Percentiles rank a stretch among this genome's conserved stretches.
These are phyloP conservation scores for Ophiosphaerella korrae DNA, from an alignment of 2,329 filamentous ascomycete genomes.

Conservation along the genomic window DNA sequence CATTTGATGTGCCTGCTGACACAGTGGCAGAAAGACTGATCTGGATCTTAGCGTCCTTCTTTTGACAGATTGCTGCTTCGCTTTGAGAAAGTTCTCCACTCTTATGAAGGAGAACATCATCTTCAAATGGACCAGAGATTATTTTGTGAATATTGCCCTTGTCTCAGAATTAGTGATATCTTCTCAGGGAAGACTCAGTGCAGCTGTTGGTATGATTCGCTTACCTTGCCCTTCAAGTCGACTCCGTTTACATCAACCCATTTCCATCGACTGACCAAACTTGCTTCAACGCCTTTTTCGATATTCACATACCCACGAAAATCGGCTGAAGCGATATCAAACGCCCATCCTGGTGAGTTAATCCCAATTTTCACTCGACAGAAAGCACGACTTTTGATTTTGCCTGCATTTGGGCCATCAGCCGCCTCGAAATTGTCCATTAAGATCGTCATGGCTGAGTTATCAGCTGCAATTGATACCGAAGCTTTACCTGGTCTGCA, in stretches of 20 bases:
- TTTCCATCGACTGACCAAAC: conserved; percentile 36
- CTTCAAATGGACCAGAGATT: conserved; percentile 23
- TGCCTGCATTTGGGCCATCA: conserved; percentile 25
- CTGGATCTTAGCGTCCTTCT: conserved; percentile 29
- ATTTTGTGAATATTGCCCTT: conserved; percentile 34
- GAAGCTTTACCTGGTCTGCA: conserved; percentile 26
- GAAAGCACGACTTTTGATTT: conserved; percentile 26
- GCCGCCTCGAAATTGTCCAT: conserved; percentile 35
- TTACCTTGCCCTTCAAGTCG: conserved; percentile 34
- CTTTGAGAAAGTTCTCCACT: conserved; percentile 27
- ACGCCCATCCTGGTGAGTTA: conserved; percentile 23
- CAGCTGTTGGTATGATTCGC: background rate
- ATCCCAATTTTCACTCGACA: conserved; percentile 29
- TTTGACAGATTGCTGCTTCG: conserved; percentile 26
- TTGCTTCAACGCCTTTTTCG: conserved; percentile 20
- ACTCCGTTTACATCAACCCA: conserved; percentile 28
- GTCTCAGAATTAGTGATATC: background rate
- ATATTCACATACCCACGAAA: conserved; percentile 21
- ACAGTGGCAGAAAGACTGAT: conserved; percentile 30
- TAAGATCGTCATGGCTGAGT: conserved; percentile 30
- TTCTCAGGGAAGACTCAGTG: background rate
- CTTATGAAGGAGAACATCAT: conserved; percentile 33
- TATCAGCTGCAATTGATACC: conserved; percentile 25
- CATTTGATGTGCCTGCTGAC: conserved; percentile 9
- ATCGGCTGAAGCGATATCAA: conserved; percentile 24